These are phyloP conservation scores for Kluyveromyces sp. DNA, from an alignment of 1,139 yeast genomes.

Conservation along the genomic window DNA sequence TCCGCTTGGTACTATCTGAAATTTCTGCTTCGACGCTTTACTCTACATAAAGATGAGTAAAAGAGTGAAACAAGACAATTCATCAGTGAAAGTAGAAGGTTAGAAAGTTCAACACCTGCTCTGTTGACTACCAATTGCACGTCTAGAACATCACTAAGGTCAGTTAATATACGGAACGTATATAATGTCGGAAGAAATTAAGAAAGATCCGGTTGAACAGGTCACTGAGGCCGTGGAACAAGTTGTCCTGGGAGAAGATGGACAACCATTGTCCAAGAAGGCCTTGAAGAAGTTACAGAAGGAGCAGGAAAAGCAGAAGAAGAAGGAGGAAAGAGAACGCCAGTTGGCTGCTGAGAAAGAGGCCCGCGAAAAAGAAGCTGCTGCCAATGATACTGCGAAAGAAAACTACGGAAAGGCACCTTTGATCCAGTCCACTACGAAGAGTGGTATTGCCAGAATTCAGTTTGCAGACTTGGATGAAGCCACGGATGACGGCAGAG, in stretches of 20 bases:
- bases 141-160: neutral
- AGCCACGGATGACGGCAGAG: slow-evolving; percentile 60
- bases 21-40: neutral
- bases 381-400: slow-evolving; percentile 77
- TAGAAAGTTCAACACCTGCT: neutral
- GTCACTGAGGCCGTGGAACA: slow-evolving; percentile 19
- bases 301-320: slow-evolving; percentile 85
- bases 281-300: slow-evolving; percentile 92
- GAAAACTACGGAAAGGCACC: slow-evolving; percentile 88
- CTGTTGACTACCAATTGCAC: neutral
- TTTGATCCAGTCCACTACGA: slow-evolving; percentile 64
- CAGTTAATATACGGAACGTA: neutral
- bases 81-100: no score
- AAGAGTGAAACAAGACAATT: neutral
- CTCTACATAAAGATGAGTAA: neutral
- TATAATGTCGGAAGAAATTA: slow-evolving; percentile 4
- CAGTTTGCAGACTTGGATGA: slow-evolving; percentile 47
- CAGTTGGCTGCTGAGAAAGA: slow-evolving; percentile 79
- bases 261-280: slow-evolving; percentile 90
- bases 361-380: slow-evolving; percentile 49
- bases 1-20: no score
- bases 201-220: slow-evolving; percentile 3
- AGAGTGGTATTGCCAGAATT: slow-evolving; percentile 56
- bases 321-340: slow-evolving; percentile 89
- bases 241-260: slow-evolving; percentile 61